Evolutionary conservation across 768 basidiomycete species (phyloP).

Genomic region (Kwoniella europaea): DNA sequence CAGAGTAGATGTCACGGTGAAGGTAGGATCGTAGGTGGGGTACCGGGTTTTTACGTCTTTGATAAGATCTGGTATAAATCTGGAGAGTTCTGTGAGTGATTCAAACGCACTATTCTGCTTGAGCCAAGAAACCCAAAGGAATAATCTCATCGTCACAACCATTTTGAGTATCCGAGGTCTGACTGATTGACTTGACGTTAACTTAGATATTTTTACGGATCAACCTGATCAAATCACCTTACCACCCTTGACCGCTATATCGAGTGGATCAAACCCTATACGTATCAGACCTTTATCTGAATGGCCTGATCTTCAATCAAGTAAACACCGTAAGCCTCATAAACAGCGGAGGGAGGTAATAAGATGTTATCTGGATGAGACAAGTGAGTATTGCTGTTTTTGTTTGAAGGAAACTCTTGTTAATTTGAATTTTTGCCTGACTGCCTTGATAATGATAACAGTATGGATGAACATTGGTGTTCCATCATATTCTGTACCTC

Average conservation of each 20-base stretch:
- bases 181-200: too few species aligned
- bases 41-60: constrained; percentile 16
- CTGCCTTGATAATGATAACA: not conserved
- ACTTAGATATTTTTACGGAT: constrained; percentile 18
- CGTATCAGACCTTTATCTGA: not conserved
- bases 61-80: constrained; percentile 18
- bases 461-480: constrained; percentile 3
- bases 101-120: not conserved
- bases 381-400: not conserved
- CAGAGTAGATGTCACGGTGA: constrained; percentile 5
- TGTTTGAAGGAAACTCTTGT: too few species aligned
- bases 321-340: too few species aligned
- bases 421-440: too few species aligned
- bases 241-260: not conserved
- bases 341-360: not conserved
- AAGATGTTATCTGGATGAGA: constrained; percentile 4
- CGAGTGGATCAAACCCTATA: constrained; percentile 5
- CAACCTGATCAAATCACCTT: constrained; percentile 8
- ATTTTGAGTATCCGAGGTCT: too few species aligned
- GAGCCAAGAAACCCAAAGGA: too few species aligned
- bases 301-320: not conserved
- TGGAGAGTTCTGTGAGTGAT: constrained; percentile 11
- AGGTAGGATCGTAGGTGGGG: constrained; percentile 6
- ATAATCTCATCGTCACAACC: too few species aligned
- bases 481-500: not conserved